phyloP scores from a whole-genome alignment of 2,329 filamentous ascomycete species.

The Dactylonectria macrodidyma region DNA sequence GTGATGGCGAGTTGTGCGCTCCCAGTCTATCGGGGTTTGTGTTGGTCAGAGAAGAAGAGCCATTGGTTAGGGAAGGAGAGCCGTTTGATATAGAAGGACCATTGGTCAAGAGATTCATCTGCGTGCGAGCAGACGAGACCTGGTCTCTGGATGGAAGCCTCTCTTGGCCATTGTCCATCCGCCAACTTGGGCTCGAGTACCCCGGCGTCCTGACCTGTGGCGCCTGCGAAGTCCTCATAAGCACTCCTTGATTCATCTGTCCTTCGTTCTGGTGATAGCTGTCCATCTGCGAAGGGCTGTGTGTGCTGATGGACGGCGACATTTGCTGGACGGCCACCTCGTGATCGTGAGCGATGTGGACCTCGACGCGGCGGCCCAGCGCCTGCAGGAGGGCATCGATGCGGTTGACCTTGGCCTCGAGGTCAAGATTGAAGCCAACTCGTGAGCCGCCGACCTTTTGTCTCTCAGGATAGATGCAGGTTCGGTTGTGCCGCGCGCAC shows the following conservation, averaged over 20 bases:
- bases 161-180: constrained; percentile 50
- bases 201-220: constrained; percentile 56
- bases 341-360: constrained; percentile 57
- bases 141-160: constrained; percentile 16
- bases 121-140: constrained; percentile 15
- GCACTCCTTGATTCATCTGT: constrained; percentile 41
- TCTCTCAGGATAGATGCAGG: constrained; percentile 78
- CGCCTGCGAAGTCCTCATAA: constrained; percentile 37
- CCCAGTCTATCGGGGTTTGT: constrained; percentile 6
- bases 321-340: constrained; percentile 38
- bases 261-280: constrained; percentile 39
- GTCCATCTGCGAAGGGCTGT: constrained; percentile 52
- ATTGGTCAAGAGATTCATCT: background rate
- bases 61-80: background rate
- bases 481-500: constrained; percentile 77
- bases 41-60: constrained; percentile 18
- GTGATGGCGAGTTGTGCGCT: constrained; percentile 45
- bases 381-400: constrained; percentile 64
- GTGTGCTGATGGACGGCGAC: constrained; percentile 55
- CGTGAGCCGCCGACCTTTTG: constrained; percentile 79
- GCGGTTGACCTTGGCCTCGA: constrained; percentile 68
- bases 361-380: constrained; percentile 59
- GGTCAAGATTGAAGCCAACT: constrained; percentile 74
- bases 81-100: background rate
- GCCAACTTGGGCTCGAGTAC: constrained; percentile 55